Evolutionary conservation across 2,329 filamentous ascomycete genomes (phyloP), one percentile per base, ranked within the genome.

Genomic region (Pseudogymnoascus sp.): DNA sequence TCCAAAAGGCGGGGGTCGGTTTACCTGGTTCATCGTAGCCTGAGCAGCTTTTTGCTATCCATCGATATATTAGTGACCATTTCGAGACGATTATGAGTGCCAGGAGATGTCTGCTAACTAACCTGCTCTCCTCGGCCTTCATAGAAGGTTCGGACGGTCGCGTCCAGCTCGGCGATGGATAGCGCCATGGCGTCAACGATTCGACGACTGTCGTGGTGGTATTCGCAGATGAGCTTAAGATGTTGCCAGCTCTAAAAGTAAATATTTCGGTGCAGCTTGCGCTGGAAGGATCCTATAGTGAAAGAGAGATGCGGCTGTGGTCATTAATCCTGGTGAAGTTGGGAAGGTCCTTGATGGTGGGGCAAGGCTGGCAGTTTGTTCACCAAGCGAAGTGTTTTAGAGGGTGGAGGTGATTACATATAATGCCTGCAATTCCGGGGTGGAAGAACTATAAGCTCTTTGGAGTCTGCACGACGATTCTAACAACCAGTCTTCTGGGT

Each of bases 71-170:
- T 70, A 79, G 77, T 70, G 72, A 61, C 68, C 62, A 61, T 62
- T 18, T 64, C 62, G 39, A 60, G 11, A 45, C 51, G 51, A 57
- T 57, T 39, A 34, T 57, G 21, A 39, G 31, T 29, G 37, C 5
- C 23, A 34, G 61, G 23, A 34, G 45, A 59, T 59, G 39, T 54
- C 40, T 63, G 64, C 14, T 61, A 66, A 79, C 87, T 73, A 82
- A 96, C 92, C 82, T 92, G 85, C 66, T 97, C 91, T 72, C 95
- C 95, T 77, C 93, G 90, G 76, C 93, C 93, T 80, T 97, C 93
- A 75, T 96, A 99, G 80, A 99, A 97, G 81, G 91, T 87, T 77
- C 90, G 93, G 83, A 97, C 93, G 70, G 92, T 95, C 77, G 83
- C 88, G 85, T 99, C 95, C 81, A 99, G 87, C 86, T 99, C 95